Percentiles rank a stretch among this genome's conserved stretches.
phyloP scores from a whole-genome alignment of 2,329 filamentous ascomycete species.

The Leptographium radiaticola region DNA sequence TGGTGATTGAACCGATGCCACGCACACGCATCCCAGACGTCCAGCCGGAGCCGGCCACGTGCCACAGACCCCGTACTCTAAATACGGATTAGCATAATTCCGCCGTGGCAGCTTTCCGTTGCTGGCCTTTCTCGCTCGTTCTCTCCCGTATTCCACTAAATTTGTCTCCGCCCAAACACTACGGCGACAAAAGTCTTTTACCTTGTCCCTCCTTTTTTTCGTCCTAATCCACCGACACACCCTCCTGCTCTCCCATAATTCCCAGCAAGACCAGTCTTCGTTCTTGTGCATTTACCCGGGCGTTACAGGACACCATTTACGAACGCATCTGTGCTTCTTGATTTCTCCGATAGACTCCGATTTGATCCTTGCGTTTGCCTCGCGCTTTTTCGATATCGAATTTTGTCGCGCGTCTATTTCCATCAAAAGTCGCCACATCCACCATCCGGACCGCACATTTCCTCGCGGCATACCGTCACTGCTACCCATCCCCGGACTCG shows the following conservation, averaged over 20 bases:
- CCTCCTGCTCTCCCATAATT: neutral
- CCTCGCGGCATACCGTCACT: neutral
- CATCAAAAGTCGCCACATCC: neutral
- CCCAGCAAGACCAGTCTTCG: neutral
- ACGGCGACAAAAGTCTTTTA: neutral
- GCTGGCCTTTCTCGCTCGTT: slow-evolving; percentile 2
- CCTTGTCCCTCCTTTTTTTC: neutral
- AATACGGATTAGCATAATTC: neutral
- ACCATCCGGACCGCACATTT: neutral
- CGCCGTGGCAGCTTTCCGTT: neutral
- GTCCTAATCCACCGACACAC: neutral
- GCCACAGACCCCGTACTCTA: slow-evolving; percentile 1
- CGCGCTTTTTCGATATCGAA: neutral
- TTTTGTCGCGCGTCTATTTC: slow-evolving; percentile 2
- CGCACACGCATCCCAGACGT: neutral
- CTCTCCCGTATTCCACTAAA: slow-evolving; percentile 2
- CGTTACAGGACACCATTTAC: neutral
- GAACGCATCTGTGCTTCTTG: neutral
- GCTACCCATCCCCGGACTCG: neutral
- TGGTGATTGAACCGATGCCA: no score
- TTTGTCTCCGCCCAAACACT: neutral
- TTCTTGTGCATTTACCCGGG: neutral
- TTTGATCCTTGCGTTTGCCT: neutral
- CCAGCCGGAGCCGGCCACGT: slow-evolving; percentile 14
- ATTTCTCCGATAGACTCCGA: neutral